Conservation (phyloP, 2,329 filamentous ascomycete genomes). For the Cylindrodendrum hubeiense region DNA sequence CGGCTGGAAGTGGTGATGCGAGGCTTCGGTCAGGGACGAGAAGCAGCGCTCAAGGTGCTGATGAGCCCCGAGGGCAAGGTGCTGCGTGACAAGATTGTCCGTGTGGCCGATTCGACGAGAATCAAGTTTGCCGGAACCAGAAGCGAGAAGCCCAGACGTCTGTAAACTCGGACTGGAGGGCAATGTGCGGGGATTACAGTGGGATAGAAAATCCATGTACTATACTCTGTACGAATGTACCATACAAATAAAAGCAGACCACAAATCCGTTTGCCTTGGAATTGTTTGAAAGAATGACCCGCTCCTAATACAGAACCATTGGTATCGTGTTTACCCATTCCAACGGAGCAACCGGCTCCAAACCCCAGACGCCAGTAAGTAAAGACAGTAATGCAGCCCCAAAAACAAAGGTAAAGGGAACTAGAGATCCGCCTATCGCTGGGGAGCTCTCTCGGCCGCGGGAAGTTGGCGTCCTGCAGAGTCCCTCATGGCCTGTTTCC, state of each 20-base stretch:
- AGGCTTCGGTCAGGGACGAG: slow-evolving; percentile 88
- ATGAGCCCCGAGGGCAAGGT: slow-evolving; percentile 86
- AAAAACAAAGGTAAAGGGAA: neutral
- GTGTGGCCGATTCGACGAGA: slow-evolving; percentile 87
- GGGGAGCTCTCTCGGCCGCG: slow-evolving; percentile 64
- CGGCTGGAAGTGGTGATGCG: slow-evolving; percentile 84
- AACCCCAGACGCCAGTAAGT: slow-evolving; percentile 40
- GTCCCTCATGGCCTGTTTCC: slow-evolving; percentile 61
- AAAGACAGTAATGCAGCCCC: slow-evolving; percentile 9
- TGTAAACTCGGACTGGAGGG: slow-evolving; percentile 56
- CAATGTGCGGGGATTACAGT: slow-evolving; percentile 26
- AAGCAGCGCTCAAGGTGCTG: slow-evolving; percentile 90
- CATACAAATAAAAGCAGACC: slow-evolving; percentile 42
- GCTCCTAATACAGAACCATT: slow-evolving; percentile 34
- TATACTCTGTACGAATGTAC: slow-evolving; percentile 51
- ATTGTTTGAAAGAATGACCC: slow-evolving; percentile 37
- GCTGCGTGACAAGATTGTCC: slow-evolving; percentile 79
- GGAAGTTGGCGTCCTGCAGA: slow-evolving; percentile 64
- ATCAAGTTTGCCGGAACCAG: slow-evolving; percentile 97
- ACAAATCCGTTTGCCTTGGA: slow-evolving; percentile 31
- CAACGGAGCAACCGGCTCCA: slow-evolving; percentile 27
- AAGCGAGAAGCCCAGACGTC: slow-evolving; percentile 84
- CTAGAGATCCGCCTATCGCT: slow-evolving; percentile 26
- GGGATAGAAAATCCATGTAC: slow-evolving; percentile 48
- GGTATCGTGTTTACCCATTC: slow-evolving; percentile 44